Evolutionary conservation across 768 basidiomycete species (phyloP).

Genomic region (Pleurotus platypus): DNA sequence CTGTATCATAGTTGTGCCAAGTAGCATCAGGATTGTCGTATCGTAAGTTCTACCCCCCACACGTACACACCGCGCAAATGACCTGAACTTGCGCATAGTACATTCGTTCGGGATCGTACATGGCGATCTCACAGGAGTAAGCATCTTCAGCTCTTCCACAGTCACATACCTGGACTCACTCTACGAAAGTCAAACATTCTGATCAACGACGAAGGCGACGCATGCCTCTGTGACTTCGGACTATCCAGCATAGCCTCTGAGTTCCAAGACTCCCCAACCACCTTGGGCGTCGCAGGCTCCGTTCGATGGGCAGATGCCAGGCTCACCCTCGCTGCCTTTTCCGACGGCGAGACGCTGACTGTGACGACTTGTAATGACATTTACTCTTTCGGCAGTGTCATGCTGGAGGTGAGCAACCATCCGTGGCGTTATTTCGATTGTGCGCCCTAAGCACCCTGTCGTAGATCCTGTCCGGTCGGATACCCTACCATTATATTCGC

Average conservation of each 20-base stretch:
- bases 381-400: slow-evolving; percentile 44
- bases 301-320: slow-evolving; percentile 45
- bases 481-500: slow-evolving; percentile 37
- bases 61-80: neutral
- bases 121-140: slow-evolving; percentile 39
- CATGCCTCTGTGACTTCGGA: slow-evolving; percentile 44
- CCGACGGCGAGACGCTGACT: slow-evolving; percentile 21
- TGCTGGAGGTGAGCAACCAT: slow-evolving; percentile 28
- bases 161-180: neutral
- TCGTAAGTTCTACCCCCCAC: slow-evolving; percentile 20
- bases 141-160: slow-evolving; percentile 10
- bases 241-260: slow-evolving; percentile 36
- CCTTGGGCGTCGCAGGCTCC: slow-evolving; percentile 33
- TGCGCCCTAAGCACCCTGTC: neutral
- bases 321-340: slow-evolving; percentile 14
- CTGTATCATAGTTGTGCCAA: slow-evolving; percentile 28
- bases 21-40: slow-evolving; percentile 35
- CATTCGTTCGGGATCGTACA: slow-evolving; percentile 36
- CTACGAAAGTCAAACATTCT: slow-evolving; percentile 40
- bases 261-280: slow-evolving; percentile 27
- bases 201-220: slow-evolving; percentile 35
- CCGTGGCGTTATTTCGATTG: neutral
- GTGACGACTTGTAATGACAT: slow-evolving; percentile 34
- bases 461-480: slow-evolving; percentile 35
- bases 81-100: slow-evolving; percentile 18